Evolutionary conservation across 768 basidiomycete genomes (phyloP), one percentile per base, ranked within the genome.

Genomic region (Crepidotus variabilis): DNA sequence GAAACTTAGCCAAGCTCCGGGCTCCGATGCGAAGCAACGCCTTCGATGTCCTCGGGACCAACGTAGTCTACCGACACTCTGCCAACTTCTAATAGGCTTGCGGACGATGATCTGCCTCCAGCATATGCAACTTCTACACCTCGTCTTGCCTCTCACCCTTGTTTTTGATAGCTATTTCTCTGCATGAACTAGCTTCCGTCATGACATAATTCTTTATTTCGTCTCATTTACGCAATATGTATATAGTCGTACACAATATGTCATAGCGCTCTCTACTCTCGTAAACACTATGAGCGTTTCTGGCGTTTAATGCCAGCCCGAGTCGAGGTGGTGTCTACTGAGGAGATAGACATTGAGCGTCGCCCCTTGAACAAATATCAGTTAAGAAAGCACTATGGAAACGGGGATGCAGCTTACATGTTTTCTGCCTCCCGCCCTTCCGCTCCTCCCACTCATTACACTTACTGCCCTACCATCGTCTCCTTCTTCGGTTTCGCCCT

Each of bases 341-440:
- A 92, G 13, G 89, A 90, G 45, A 83, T 77, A 1, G 90, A 91
- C 73, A 88, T 71, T 2, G 88, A 90, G 28, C 88, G 79, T 45
- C 84, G 81, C 14, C 75, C 65, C 83, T 82, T 59, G 16, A 13
- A 46, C n/a, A 49, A 16, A 53, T 35, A 54, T 32, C 10, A 48
- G 2, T 50, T 22, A 50, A 55, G 18, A 16, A 22, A 46, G 6
- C n/a, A 45, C 53, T 20, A 3, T 57, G 59, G 4, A 61, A 45
- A 52, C 24, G 49, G 32, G 6, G 28, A 54, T 46, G 21, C 34
- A 35, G 52, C 57, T 65, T 58, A 84, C 88, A 67, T 82, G 83
- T 68, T 83, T 88, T 64, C 87, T 75, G 61, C 77, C 74, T n/a
- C 23, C 48, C 65, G 83, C 73, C 16, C 68, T 85, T 20, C 67